Evolutionary conservation across 768 basidiomycete species (phyloP), one percentile per base, ranked within the genome.

Genomic region (Auriscalpium orientale): DNA sequence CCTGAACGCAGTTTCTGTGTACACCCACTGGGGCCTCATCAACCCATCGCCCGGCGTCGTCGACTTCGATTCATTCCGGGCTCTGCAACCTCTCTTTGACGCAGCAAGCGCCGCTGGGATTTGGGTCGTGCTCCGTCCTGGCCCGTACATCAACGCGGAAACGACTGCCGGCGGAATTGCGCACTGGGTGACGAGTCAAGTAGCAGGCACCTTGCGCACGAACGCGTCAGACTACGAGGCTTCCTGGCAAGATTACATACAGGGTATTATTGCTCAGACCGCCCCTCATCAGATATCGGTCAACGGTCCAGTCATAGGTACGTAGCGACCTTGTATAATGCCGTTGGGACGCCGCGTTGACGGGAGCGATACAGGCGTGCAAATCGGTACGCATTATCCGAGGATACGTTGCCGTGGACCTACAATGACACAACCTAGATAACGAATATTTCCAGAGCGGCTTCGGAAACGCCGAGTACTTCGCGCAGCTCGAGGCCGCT

Each of bases 71-170:
- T 82, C 80, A 34, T 90, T 81, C 70, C 80, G 88, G 44, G 82
- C 82, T 7, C 69, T 91, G 48, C 74, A 83, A 57, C 83, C 87
- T 6, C 71, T 93, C 18, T 89, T 79, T 58, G 85, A 91, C 56
- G 85, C 87, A 8, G 89, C 89, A 1, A 81, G 77, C 60, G 80
- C 75, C 9, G 82, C 82, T 7, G 91, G 91, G 1, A 73, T 93
- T 11, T 93, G 84, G 81, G 75, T 93, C 50, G 80, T 91, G 45
- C 74, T 91, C 51, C 81, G 91, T 38, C 91, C 91, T 56, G 90
- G 90, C 77, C 67, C 56, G 70, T 68, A 89, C 62, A 89, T 90
- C 71, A 90, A 90, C 61, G 87, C 87, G 4, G 89, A 91, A 66
- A 89, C 87, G 0, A 83, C 84, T 12, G 90, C 87, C 0, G 89